phyloP scores from a whole-genome alignment of 306 rosid genomes.

The Luffa aegyptiaca region DNA sequence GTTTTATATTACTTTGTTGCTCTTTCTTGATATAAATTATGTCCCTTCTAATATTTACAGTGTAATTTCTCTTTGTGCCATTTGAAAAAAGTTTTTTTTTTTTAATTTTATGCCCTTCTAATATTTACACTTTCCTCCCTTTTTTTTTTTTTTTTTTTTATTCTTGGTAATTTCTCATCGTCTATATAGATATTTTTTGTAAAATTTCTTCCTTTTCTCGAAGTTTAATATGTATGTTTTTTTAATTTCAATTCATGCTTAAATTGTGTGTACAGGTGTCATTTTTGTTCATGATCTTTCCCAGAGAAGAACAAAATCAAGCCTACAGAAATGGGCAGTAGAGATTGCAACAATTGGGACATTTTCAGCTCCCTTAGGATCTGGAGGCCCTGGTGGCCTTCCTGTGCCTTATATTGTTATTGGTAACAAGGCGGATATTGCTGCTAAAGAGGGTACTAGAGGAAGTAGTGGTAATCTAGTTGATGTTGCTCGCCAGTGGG shows the following conservation, averaged over 20 bases:
- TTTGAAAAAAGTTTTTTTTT: background rate
- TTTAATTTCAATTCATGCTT: background rate
- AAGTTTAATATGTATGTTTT: background rate
- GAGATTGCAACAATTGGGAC: slow-evolving; percentile 87
- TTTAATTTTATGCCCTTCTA: background rate
- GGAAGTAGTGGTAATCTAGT: slow-evolving; percentile 98
- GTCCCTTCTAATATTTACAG: background rate
- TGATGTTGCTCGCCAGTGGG: slow-evolving; percentile 98
- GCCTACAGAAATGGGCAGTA: slow-evolving; percentile 93
- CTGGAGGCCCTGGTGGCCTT: slow-evolving; percentile 94
- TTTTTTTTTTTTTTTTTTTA: no score
- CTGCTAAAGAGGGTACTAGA: slow-evolving; percentile 79
- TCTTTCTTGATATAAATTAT: background rate
- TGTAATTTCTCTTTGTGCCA: background rate
- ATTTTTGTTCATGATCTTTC: slow-evolving; percentile 98
- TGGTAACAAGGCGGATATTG: slow-evolving; percentile 93
- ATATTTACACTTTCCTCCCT: background rate
- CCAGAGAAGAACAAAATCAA: slow-evolving; percentile 84
- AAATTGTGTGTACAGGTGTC: slow-evolving; percentile 59
- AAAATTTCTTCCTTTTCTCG: background rate
- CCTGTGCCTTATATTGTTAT: slow-evolving; percentile 86
- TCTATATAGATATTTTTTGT: background rate
- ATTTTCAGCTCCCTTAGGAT: slow-evolving; percentile 91
- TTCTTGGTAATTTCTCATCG: background rate
- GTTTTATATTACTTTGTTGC: background rate